These are phyloP conservation scores for Raffaelea ambrosiae DNA, from an alignment of 2,329 filamentous ascomycete species.

Conservation along the genomic window DNA sequence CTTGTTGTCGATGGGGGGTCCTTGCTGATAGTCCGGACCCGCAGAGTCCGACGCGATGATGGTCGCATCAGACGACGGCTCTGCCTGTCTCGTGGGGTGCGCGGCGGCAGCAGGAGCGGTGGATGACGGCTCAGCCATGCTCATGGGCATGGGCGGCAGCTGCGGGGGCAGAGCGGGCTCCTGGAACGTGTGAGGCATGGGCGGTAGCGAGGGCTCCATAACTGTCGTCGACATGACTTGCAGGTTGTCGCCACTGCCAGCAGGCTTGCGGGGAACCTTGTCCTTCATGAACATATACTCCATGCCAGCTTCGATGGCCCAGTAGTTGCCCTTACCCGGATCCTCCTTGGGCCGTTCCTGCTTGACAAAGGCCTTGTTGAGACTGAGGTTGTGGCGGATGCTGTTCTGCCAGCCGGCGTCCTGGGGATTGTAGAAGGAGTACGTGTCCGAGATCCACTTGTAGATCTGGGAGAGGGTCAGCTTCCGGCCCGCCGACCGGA, in stretches of 20 bases:
- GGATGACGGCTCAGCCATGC: conserved; percentile 9
- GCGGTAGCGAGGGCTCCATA: conserved; percentile 41
- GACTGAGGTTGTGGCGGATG: conserved; percentile 92
- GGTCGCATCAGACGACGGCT: conserved; percentile 70
- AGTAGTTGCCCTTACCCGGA: conserved; percentile 95
- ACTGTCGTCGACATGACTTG: conserved; percentile 46
- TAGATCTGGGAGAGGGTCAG: conserved; percentile 93
- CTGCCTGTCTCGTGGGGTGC: conserved; percentile 25
- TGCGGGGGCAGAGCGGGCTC: conserved; percentile 43
- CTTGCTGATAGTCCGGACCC: conserved; percentile 39
- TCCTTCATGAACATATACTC: conserved; percentile 86
- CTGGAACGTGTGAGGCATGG: conserved; percentile 23
- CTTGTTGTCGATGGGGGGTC: conserved; percentile 18
- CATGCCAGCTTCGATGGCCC: conserved; percentile 84
- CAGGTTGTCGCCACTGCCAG: conserved; percentile 47
- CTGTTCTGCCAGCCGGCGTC: conserved; percentile 98
- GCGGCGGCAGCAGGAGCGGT: conserved; percentile 5
- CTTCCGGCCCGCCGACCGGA: conserved; percentile 73
- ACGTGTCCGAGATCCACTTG: conserved; percentile 98
- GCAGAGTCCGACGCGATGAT: conserved; percentile 62
- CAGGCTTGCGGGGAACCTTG: conserved; percentile 58
- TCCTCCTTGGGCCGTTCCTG: conserved; percentile 95
- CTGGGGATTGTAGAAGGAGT: conserved; percentile 73
- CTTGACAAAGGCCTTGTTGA: conserved; percentile 96
- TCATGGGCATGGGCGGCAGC: conserved; percentile 23